phyloP scores from a whole-genome alignment of 208 protist genomes.

The Trichomonas gallinae region DNA sequence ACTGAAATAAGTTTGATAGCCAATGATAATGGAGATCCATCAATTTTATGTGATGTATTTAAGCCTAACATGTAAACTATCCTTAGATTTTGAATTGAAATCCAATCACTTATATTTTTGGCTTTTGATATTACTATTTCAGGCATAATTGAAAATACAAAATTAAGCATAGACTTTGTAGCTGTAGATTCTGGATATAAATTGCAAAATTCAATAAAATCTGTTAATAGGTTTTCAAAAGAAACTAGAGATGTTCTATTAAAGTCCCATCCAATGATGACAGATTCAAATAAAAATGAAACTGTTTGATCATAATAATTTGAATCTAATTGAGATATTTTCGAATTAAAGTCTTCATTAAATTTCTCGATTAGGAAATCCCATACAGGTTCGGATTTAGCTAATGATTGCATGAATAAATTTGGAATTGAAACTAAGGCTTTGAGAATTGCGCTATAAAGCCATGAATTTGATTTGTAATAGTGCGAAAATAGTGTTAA shows the following conservation, averaged over 20 bases:
- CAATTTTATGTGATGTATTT: not conserved
- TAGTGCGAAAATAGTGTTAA: not conserved
- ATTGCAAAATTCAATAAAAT: not conserved
- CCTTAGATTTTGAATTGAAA: not conserved
- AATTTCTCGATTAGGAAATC: not conserved
- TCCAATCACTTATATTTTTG: too few relatives aligned
- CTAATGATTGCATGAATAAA: not conserved
- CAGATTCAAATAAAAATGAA: not conserved
- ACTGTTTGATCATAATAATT: not conserved
- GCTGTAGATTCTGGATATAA: not conserved
- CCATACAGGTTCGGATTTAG: not conserved
- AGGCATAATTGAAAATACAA: not conserved
- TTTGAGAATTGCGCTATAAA: not conserved
- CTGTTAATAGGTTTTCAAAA: not conserved
- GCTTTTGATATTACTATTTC: not conserved
- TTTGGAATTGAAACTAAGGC: not conserved
- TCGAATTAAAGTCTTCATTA: not conserved
- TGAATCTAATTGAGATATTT: not conserved
- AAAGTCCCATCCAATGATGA: not conserved
- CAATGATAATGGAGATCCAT: too few relatives aligned
- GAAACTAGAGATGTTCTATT: not conserved
- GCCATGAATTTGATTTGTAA: not conserved
- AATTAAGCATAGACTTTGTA: not conserved
- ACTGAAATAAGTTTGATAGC: not conserved
- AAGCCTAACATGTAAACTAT: not conserved